These are phyloP conservation scores for Diaporthe velutina DNA, from an alignment of 2,329 filamentous ascomycete genomes.

Conservation along the genomic window DNA sequence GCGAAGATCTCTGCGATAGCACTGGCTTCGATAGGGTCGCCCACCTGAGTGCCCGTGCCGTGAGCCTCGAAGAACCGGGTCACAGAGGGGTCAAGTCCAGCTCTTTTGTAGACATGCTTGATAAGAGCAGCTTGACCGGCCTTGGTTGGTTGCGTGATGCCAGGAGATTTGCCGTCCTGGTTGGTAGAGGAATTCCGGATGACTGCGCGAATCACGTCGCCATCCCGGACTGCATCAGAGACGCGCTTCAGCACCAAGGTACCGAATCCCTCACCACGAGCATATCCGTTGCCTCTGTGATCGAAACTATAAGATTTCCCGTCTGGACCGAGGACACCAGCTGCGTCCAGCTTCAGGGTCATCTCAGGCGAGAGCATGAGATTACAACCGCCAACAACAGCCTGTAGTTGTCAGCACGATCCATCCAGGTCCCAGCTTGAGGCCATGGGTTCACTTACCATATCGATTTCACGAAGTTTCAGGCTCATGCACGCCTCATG, in stretches of 20 bases:
- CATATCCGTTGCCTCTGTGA: conserved; percentile 60
- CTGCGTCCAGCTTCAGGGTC: conserved; percentile 38
- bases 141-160: conserved; percentile 48
- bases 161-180: conserved; percentile 48
- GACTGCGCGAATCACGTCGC: conserved; percentile 55
- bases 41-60: conserved; percentile 37
- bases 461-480: conserved; percentile 31
- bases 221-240: conserved; percentile 57
- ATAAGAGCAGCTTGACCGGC: conserved; percentile 52
- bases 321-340: conserved; percentile 40
- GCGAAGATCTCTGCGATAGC: conserved; percentile 53
- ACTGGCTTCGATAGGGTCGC: conserved; percentile 62
- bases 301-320: conserved; percentile 52
- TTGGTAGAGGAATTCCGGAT: conserved; percentile 51
- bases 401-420: conserved; percentile 37
- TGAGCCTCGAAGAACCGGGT: conserved; percentile 47
- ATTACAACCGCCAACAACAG: conserved; percentile 45
- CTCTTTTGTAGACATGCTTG: conserved; percentile 45
- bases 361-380: conserved; percentile 41
- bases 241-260: conserved; percentile 65
- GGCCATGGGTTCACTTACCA: conserved; percentile 47
- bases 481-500: conserved; percentile 35
- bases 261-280: conserved; percentile 65
- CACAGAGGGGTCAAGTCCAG: conserved; percentile 46
- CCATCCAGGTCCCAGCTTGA: not conserved